Evolutionary conservation across 495 filamentous ascomycete genomes (phyloP), one percentile per base, ranked within the genome.

Genomic region (Hypoxylon intermedium): DNA sequence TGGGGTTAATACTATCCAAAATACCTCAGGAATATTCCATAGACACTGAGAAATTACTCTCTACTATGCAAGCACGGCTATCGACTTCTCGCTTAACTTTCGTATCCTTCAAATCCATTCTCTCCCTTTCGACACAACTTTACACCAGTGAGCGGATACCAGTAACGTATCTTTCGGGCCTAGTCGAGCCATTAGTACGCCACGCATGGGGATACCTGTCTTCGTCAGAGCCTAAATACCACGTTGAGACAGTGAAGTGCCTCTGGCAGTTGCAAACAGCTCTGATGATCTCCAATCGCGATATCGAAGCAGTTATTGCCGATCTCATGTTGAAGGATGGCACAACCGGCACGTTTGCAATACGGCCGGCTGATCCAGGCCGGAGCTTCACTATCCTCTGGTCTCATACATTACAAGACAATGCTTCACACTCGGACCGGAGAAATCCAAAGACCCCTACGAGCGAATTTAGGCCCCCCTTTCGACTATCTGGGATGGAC

Each of bases 241-340:
- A 96, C 69, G 91, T 98, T 18, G 93, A 98, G 72, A 86, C 91
- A 28, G 90, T 95, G 41, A 88, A 89, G 44, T 89, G 85, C 58
- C 74, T 98, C 11, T 95, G 93, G 89, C 84, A 89, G 44, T 75
- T 98, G 37, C 91, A 98, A 63, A 84, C 83, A 0, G 82, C 75
- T 6, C 68, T 85, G 7, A 71, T 75, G n/a, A 61, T 68, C 0
- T 71, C 72, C 0, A 82, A 79, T 51, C 74, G 77, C 26, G 81
- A 83, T 20, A 84, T 96, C 12, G 93, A 97, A 73, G 90, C 90
- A 30, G 84, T 90, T 3, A 87, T 96, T 44, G 85, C 89, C 30
- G 80, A 84, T 21, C 72, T 95, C 13, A 88, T 96, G 81, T 76
- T 88, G 23, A 76, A 83, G 37, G 69, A 77, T 19, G 76, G 81